A percentile compares a stretch with the other conserved stretches of the same genome.
Evolutionary conservation across 2,329 filamentous ascomycete genomes (phyloP).

Genomic region (Clonostachys sp.): DNA sequence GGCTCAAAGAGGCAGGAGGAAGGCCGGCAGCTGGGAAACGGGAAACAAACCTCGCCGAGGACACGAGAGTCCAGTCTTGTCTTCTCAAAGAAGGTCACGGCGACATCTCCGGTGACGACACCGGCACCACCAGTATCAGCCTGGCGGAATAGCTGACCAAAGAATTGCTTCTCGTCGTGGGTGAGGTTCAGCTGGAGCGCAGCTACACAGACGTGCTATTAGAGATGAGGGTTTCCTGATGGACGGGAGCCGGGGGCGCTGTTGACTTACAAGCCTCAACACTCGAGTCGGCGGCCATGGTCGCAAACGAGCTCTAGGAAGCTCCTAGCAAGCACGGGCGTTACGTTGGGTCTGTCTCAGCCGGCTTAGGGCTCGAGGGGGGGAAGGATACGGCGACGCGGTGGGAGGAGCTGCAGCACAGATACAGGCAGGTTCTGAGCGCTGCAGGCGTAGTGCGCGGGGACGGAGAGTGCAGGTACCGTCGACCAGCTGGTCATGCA

Average conservation of each 20-base stretch:
- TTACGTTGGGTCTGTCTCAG: too few relatives aligned
- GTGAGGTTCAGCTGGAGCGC: constrained; percentile 77
- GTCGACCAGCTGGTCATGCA: too few relatives aligned
- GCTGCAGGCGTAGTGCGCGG: too few relatives aligned
- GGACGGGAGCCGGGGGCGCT: not conserved
- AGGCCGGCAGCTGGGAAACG: constrained; percentile 1
- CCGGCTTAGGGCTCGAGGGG: too few relatives aligned
- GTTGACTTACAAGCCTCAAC: constrained; percentile 1
- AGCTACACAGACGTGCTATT: constrained; percentile 24
- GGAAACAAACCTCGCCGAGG: constrained; percentile 71
- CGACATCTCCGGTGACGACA: constrained; percentile 92
- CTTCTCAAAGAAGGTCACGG: constrained; percentile 97
- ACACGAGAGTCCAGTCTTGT: constrained; percentile 82
- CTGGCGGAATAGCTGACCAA: constrained; percentile 87
- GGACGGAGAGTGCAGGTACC: too few relatives aligned
- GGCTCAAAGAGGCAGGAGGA: constrained; percentile 1
- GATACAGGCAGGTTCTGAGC: too few relatives aligned
- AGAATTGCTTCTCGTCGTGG: constrained; percentile 88
- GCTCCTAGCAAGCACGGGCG: too few relatives aligned
- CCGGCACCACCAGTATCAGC: constrained; percentile 89
- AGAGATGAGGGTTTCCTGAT: not conserved
- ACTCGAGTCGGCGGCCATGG: constrained; percentile 2
- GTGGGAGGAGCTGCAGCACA: too few relatives aligned
- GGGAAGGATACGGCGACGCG: too few relatives aligned
- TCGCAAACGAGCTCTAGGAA: not conserved